These are phyloP conservation scores for Barnettozyma sp. DNA, from an alignment of 805 yeast genomes.

Conservation along the genomic window DNA sequence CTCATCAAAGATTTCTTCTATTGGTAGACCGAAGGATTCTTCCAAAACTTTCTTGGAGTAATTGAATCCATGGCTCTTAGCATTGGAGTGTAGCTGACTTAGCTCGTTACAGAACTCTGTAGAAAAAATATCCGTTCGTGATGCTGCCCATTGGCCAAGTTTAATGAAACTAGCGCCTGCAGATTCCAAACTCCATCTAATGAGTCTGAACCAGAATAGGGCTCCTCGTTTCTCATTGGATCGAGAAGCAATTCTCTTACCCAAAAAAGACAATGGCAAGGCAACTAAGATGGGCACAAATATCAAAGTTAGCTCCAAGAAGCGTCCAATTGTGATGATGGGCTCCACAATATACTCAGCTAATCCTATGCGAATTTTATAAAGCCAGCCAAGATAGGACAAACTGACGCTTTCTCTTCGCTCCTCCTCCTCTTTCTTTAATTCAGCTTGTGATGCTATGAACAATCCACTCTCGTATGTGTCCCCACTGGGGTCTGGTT, in stretches of 20 bases:
- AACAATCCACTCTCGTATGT: conserved; percentile 68
- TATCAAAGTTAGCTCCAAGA: conserved; percentile 56
- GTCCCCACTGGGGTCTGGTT: conserved; percentile 42
- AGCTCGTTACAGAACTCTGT: conserved; percentile 69
- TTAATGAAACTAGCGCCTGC: conserved; percentile 93
- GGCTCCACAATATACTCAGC: conserved; percentile 65
- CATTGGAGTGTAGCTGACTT: conserved; percentile 74
- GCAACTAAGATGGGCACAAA: conserved; percentile 63
- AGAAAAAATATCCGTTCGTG: conserved; percentile 90
- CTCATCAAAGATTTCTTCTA: conserved; percentile 74
- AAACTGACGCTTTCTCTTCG: conserved; percentile 12
- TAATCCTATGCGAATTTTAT: conserved; percentile 35
- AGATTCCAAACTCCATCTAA: conserved; percentile 61
- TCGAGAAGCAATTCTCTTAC: conserved; percentile 12
- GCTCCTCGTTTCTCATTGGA: conserved; percentile 52
- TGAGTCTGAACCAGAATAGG: conserved; percentile 57
- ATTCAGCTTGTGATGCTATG: conserved; percentile 47
- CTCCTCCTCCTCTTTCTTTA: conserved; percentile 31
- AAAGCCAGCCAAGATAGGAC: conserved; percentile 27
- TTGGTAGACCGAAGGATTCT: conserved; percentile 45
- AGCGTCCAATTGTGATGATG: conserved; percentile 55
- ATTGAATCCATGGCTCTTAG: conserved; percentile 59
- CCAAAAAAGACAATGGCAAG: conserved; percentile 49
- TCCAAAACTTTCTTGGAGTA: conserved; percentile 54
- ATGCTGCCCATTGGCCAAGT: conserved; percentile 98